Percentiles rank a stretch among this genome's conserved stretches.
Conservation (phyloP, 768 basidiomycete species). For the Xerocomellus amylosporus region DNA sequence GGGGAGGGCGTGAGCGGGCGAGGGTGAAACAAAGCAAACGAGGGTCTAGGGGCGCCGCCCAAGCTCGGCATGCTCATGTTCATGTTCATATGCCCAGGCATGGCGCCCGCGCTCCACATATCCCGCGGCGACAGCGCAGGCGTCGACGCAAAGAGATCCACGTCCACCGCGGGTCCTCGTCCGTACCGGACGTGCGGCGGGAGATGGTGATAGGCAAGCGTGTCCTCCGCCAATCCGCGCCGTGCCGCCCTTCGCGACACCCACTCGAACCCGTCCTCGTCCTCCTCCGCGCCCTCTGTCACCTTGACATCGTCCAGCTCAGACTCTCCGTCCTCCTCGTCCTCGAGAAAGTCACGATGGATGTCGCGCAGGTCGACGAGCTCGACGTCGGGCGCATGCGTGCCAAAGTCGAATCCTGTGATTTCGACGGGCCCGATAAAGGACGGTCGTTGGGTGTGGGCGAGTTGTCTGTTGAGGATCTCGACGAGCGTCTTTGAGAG, state of each 20-base stretch:
- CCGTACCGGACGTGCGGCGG: constrained; percentile 73
- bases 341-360: constrained; percentile 90
- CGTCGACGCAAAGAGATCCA: constrained; percentile 58
- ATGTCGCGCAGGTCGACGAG: constrained; percentile 92
- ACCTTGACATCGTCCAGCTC: constrained; percentile 42
- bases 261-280: constrained; percentile 83
- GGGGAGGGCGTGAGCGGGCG: constrained; percentile 34
- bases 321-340: constrained; percentile 33
- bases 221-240: constrained; percentile 47
- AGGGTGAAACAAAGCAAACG: constrained; percentile 28
- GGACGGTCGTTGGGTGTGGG: constrained; percentile 71
- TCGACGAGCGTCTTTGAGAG: constrained; percentile 68
- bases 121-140: constrained; percentile 46
- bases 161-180: constrained; percentile 52
- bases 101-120: constrained; percentile 38
- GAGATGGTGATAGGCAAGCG: constrained; percentile 64
- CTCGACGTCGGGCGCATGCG: constrained; percentile 77
- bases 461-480: constrained; percentile 76
- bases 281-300: constrained; percentile 45
- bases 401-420: constrained; percentile 85
- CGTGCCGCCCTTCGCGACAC: constrained; percentile 64
- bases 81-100: constrained; percentile 17
- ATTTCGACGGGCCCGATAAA: constrained; percentile 93
- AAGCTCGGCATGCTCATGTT: constrained; percentile 39
- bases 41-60: constrained; percentile 28